A percentile compares a stretch with the other conserved stretches of the same genome.
These are phyloP conservation scores for Psidium guajava DNA, from an alignment of 345 rosid genomes.

Conservation along the genomic window DNA sequence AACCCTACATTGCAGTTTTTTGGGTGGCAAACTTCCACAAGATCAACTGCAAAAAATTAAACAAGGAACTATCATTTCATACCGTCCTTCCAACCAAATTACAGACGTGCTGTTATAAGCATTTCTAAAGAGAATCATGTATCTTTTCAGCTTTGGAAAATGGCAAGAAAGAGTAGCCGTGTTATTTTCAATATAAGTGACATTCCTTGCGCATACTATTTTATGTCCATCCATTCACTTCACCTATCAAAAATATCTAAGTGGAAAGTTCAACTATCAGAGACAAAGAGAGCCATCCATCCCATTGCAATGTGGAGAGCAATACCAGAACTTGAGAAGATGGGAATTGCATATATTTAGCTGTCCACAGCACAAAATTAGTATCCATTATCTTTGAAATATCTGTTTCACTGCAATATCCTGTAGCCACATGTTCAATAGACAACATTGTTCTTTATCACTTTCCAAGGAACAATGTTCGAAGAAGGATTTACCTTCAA, in stretches of 20 bases:
- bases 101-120: background rate
- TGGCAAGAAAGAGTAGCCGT: background rate
- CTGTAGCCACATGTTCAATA: background rate
- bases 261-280: background rate
- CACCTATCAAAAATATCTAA: background rate
- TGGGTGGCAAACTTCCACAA: constrained; percentile 87
- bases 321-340: background rate
- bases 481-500: constrained; percentile 37
- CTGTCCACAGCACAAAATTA: background rate
- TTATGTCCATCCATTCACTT: background rate
- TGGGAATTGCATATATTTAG: background rate
- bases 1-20: constrained; percentile 75
- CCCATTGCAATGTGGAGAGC: background rate
- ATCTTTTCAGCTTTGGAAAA: background rate
- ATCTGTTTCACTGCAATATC: background rate
- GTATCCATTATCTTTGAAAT: background rate
- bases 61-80: background rate
- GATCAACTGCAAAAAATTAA: constrained; percentile 48
- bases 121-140: background rate
- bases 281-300: background rate
- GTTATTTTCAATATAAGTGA: background rate
- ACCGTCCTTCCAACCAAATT: background rate
- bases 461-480: background rate
- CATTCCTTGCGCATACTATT: background rate
- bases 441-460: background rate